phyloP scores from a whole-genome alignment of 768 basidiomycete species.

The Trametes meyenii region DNA sequence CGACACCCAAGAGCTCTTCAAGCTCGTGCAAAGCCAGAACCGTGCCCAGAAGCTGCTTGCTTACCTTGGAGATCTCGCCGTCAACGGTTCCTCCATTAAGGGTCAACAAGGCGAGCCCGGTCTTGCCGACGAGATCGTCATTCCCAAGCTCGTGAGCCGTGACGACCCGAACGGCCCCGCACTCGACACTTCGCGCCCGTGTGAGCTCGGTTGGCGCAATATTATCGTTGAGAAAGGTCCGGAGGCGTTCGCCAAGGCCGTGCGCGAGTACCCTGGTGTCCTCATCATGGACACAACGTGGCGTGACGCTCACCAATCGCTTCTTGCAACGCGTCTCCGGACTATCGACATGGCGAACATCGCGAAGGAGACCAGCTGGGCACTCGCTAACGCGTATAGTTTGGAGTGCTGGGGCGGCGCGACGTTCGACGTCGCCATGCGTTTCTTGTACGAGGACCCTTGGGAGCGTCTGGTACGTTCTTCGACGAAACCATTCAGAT shows the following conservation, averaged over 20 bases:
- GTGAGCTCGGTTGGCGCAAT: conserved; percentile 93
- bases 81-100: conserved; percentile 98
- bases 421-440: conserved; percentile 98
- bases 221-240: conserved; percentile 98
- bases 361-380: conserved; percentile 95
- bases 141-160: conserved; percentile 79
- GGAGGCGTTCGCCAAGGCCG: conserved; percentile 97
- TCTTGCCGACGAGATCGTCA: conserved; percentile 82
- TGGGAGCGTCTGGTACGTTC: conserved; percentile 90
- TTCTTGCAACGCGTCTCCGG: conserved; percentile 93
- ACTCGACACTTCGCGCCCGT: conserved; percentile 81
- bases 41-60: conserved; percentile 96
- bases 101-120: conserved; percentile 97
- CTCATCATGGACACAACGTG: conserved; percentile 99
- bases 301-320: conserved; percentile 98
- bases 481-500: neutral
- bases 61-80: conserved; percentile 96
- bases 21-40: conserved; percentile 96
- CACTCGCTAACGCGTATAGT: conserved; percentile 93
- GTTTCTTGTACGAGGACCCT: conserved; percentile 99
- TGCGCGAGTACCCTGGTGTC: conserved; percentile 92
- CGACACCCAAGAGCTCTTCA: conserved; percentile 99
- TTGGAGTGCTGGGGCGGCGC: conserved; percentile 99
- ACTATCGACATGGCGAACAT: conserved; percentile 98
- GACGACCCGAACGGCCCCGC: conserved; percentile 74